phyloP scores from a whole-genome alignment of 371 early-diverging fungal species.

The Actinomortierella wolfii region DNA sequence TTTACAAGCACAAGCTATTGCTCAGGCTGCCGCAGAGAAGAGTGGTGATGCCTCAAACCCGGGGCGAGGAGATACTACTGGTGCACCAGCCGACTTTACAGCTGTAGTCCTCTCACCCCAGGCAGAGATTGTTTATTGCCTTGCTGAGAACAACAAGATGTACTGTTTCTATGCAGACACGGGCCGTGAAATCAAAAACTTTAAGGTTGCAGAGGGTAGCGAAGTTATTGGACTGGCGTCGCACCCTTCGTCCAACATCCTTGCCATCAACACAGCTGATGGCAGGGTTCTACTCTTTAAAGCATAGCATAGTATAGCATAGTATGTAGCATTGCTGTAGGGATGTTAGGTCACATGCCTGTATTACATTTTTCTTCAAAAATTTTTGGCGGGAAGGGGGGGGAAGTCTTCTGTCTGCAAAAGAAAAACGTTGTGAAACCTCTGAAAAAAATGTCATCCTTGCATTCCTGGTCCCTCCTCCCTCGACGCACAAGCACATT shows the following conservation, averaged over 20 bases:
- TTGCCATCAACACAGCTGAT: slow-evolving; percentile 71
- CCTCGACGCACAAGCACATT: too few relatives aligned
- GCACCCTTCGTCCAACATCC: slow-evolving; percentile 77
- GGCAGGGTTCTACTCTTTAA: slow-evolving; percentile 66
- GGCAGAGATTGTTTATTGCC: slow-evolving; percentile 76
- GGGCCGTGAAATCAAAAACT: slow-evolving; percentile 48
- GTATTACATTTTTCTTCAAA: too few relatives aligned
- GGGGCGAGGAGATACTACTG: slow-evolving; percentile 38
- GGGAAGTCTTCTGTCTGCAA: too few relatives aligned
- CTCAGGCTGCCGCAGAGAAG: slow-evolving; percentile 32
- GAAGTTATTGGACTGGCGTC: slow-evolving; percentile 73
- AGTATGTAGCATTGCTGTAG: too few relatives aligned
- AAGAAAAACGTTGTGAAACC: too few relatives aligned
- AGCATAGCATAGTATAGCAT: slow-evolving; percentile 30
- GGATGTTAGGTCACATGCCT: too few relatives aligned
- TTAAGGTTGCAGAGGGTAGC: slow-evolving; percentile 51
- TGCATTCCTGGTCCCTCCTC: too few relatives aligned
- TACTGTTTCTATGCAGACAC: slow-evolving; percentile 63
- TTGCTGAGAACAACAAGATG: slow-evolving; percentile 64
- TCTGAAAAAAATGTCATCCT: too few relatives aligned
- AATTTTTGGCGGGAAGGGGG: too few relatives aligned
- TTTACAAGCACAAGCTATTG: slow-evolving; percentile 17
- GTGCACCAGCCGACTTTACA: slow-evolving; percentile 68
- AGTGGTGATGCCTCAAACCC: slow-evolving; percentile 45
- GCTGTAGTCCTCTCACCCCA: slow-evolving; percentile 61